Evolutionary conservation across 495 filamentous ascomycete species (phyloP).

Genomic region (Neurospora tetraspora): DNA sequence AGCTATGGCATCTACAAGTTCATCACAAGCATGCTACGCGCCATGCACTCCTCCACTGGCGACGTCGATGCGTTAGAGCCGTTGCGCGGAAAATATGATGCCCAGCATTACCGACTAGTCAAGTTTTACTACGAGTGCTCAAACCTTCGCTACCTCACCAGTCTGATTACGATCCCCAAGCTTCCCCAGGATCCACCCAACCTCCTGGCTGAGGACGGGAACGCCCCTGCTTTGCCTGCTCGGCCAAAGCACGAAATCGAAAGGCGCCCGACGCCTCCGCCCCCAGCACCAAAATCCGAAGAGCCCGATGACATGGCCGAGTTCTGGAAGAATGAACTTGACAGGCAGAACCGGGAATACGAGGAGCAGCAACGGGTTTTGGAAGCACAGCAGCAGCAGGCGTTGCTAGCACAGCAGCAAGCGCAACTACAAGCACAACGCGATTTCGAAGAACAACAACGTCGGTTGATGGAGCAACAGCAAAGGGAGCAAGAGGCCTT

Average conservation of each 20-base stretch:
- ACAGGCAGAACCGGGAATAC: conserved; percentile 83
- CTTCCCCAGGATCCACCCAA: conserved; percentile 90
- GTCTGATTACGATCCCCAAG: conserved; percentile 91
- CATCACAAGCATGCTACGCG: conserved; percentile 85
- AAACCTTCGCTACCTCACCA: conserved; percentile 90
- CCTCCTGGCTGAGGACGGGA: conserved; percentile 72
- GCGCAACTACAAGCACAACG: conserved; percentile 72
- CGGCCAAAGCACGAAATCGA: conserved; percentile 67
- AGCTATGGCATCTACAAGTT: conserved; percentile 98
- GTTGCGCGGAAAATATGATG: conserved; percentile 77
- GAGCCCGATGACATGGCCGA: conserved; percentile 95
- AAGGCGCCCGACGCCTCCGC: conserved; percentile 55
- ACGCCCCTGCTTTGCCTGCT: conserved; percentile 70
- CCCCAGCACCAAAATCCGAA: conserved; percentile 46
- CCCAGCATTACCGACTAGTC: conserved; percentile 89
- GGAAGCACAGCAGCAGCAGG: conserved; percentile 68
- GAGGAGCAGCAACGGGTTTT: conserved; percentile 85
- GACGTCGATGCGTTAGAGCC: conserved; percentile 93
- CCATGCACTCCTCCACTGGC: conserved; percentile 94
- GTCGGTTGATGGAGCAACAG: conserved; percentile 78
- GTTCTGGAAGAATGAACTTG: conserved; percentile 93
- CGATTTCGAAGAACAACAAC: conserved; percentile 93
- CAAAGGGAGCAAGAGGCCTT: conserved; percentile 83
- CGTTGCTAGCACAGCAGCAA: conserved; percentile 56
- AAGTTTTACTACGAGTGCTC: conserved; percentile 99